These are phyloP conservation scores for Paraurostyla sp. DNA, from an alignment of 73 alveolate genomes.

Conservation along the genomic window DNA sequence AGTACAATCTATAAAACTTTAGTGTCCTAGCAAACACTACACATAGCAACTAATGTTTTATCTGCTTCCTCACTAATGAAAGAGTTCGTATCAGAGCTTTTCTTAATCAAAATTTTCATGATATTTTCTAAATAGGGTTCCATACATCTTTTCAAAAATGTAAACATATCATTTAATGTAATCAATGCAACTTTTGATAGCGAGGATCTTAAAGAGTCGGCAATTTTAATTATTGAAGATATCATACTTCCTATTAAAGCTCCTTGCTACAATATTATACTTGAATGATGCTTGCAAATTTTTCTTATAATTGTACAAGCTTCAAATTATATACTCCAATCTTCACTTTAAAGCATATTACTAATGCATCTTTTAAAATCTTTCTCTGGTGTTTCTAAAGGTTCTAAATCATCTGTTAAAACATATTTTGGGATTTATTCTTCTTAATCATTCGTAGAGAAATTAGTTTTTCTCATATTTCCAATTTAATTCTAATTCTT, in stretches of 20 bases:
- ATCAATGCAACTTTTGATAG: slow-evolving; percentile 65
- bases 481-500: background rate
- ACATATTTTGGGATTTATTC: background rate
- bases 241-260: slow-evolving; percentile 12
- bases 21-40: slow-evolving; percentile 50
- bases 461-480: slow-evolving; percentile 39
- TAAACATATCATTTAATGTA: slow-evolving; percentile 45
- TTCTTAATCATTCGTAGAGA: background rate
- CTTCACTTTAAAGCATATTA: slow-evolving; percentile 18
- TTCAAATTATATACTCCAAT: slow-evolving; percentile 69
- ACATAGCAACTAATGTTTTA: slow-evolving; percentile 50
- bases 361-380: background rate
- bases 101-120: slow-evolving; percentile 61
- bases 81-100: slow-evolving; percentile 71
- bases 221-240: slow-evolving; percentile 58
- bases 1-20: background rate
- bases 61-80: slow-evolving; percentile 75
- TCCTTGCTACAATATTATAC: background rate
- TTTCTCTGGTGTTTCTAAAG: slow-evolving; percentile 38
- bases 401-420: slow-evolving; percentile 2
- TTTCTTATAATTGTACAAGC: slow-evolving; percentile 69
- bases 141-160: slow-evolving; percentile 33
- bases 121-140: slow-evolving; percentile 65
- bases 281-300: slow-evolving; percentile 52
- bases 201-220: slow-evolving; percentile 71